These are phyloP conservation scores for Plasmodium berghei DNA, from an alignment of 169 alveolate species.

Conservation along the genomic window DNA sequence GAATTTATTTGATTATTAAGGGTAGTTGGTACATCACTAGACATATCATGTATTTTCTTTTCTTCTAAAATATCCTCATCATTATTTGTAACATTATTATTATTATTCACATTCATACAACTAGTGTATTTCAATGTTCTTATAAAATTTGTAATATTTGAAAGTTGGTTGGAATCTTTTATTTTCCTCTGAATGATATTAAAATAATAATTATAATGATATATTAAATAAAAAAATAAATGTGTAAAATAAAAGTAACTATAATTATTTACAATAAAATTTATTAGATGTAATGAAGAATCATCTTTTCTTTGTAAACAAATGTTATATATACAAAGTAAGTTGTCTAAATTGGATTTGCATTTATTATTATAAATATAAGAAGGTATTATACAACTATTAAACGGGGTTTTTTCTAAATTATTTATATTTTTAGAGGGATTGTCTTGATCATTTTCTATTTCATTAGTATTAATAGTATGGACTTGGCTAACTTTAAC, in stretches of 20 bases:
- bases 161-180: too few relatives aligned
- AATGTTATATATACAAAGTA: constrained; percentile 27
- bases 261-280: constrained; percentile 15
- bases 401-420: background rate
- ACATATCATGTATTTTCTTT: too few relatives aligned
- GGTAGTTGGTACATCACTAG: too few relatives aligned
- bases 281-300: constrained; percentile 18
- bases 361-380: constrained; percentile 6
- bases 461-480: background rate
- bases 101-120: too few relatives aligned
- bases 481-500: background rate
- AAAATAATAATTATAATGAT: constrained; percentile 23
- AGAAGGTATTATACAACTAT: constrained; percentile 4
- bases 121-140: too few relatives aligned
- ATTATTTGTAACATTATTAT: too few relatives aligned
- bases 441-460: background rate
- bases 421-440: background rate
- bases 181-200: background rate
- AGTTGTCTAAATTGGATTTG: background rate
- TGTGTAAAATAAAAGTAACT: constrained; percentile 33
- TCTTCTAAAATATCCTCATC: too few relatives aligned
- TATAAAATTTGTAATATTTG: too few relatives aligned
- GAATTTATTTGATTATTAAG: too few relatives aligned
- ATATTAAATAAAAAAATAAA: constrained; percentile 15
- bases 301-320: constrained; percentile 25